Percentiles rank a stretch among this genome's conserved stretches.
phyloP scores from a whole-genome alignment of 345 rosid species.

The Arabidopsis arenosa region DNA sequence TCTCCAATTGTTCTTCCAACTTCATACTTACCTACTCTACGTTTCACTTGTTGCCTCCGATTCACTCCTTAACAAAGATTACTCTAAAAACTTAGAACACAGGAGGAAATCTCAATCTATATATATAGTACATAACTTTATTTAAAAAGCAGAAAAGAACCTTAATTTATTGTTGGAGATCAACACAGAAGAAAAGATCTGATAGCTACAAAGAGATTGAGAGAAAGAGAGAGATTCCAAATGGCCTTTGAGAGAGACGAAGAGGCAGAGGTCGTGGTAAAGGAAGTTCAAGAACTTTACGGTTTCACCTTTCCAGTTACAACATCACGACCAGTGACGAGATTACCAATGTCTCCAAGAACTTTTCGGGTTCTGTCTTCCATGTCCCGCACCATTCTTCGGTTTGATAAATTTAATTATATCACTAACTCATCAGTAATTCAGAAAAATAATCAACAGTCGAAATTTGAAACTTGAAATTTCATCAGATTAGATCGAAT shows the following conservation, averaged over 20 bases:
- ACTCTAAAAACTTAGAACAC: neutral
- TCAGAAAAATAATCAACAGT: no score
- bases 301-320: no score
- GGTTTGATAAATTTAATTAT: no score
- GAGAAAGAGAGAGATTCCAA: neutral
- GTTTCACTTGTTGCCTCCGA: constrained; percentile 59
- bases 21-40: constrained; percentile 87
- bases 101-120: neutral
- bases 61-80: constrained; percentile 20
- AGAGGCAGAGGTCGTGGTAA: constrained; percentile 41
- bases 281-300: neutral
- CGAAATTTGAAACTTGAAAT: no score
- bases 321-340: no score
- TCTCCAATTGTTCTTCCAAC: constrained; percentile 98
- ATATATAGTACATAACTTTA: neutral
- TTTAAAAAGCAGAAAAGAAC: constrained; percentile 10
- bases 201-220: constrained; percentile 24
- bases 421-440: no score
- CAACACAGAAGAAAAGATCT: constrained; percentile 24
- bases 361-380: no score
- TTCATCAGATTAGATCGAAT: no score
- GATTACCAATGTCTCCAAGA: no score
- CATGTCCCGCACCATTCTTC: no score
- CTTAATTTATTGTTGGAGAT: constrained; percentile 16
- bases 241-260: constrained; percentile 39